A percentile compares a stretch with the other conserved stretches of the same genome.
phyloP scores from a whole-genome alignment of 345 rosid species.

The Eucalyptus albens region DNA sequence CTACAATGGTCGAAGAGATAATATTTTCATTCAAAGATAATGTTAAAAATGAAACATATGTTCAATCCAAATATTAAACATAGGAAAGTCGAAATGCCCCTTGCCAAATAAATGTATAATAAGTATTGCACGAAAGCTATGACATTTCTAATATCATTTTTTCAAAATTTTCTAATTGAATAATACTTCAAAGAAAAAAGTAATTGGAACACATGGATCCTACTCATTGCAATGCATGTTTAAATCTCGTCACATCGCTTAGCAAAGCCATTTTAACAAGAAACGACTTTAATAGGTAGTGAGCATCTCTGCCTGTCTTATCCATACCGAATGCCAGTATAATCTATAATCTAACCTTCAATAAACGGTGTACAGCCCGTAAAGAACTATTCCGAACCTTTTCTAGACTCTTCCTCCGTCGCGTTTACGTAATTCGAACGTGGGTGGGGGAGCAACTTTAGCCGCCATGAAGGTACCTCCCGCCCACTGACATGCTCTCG shows the following conservation, averaged over 20 bases:
- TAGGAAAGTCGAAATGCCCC: too few species aligned
- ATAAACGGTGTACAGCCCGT: neutral
- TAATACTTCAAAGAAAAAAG: too few species aligned
- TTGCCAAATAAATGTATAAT: too few species aligned
- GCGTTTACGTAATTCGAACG: neutral
- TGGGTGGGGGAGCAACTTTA: neutral
- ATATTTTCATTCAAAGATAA: too few species aligned
- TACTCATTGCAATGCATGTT: neutral
- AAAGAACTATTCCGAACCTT: neutral
- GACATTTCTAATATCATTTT: too few species aligned
- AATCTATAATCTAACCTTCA: neutral
- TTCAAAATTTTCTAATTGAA: too few species aligned
- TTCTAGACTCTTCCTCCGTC: neutral
- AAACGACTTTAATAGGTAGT: neutral
- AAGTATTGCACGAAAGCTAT: too few species aligned
- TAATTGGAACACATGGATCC: neutral
- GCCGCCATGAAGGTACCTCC: neutral
- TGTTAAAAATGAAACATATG: too few species aligned
- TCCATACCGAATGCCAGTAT: neutral
- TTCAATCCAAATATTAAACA: too few species aligned
- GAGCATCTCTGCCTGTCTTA: neutral
- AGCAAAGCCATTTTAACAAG: neutral
- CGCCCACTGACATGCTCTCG: neutral
- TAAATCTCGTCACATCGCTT: neutral
- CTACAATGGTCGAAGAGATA: too few species aligned